Evolutionary conservation across 78 protist genomes (phyloP), one percentile per base, ranked within the genome.

Genomic region (Dictyostelium intermedium): DNA sequence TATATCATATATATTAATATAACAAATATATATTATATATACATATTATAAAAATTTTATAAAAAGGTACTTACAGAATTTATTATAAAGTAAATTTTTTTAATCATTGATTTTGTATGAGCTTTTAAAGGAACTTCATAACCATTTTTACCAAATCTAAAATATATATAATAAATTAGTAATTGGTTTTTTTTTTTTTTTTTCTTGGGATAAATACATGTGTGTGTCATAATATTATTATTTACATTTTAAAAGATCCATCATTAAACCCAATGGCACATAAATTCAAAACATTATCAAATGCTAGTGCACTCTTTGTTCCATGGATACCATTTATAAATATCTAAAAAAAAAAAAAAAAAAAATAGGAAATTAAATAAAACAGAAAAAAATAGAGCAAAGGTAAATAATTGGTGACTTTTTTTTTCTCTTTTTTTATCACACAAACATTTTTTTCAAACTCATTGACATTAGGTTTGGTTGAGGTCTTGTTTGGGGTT

Each of bases 121-220:
- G 41, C 41, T 27, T 39, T 76, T 35, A 78, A 78, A 3, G 41
- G 20, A 14, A 9, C 25, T 61, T 87, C 92, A 43, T 60, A 60
- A 60, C 86, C 92, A 60, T 61, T 23, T 25, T 63, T 81, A 32
- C 92, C 92, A 45, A 87, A 87, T 18, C 92, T 85, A 85, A 4
- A 18, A 35, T 14, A 23, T 32, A 50, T 43, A 30, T 25, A 61
- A 1, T 6, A n/a, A 43, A 41, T 7, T 43, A 11, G 23, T 20
- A 25, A 27, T 8, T 1, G 14, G 14, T 66, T 66, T 56, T 56
- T 56, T 56, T 56, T 20, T 56, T 16, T 56, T 20, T 56, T 1
- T 13, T 50, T 39, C 4, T n/a, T n/a, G n/a, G n/a, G n/a, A n/a
- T n/a, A n/a, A n/a, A n/a, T 53, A 66, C 61, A 13, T 53, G 39